Conservation (phyloP, 2,329 filamentous ascomycete genomes). For the Laburnicola sp. region DNA sequence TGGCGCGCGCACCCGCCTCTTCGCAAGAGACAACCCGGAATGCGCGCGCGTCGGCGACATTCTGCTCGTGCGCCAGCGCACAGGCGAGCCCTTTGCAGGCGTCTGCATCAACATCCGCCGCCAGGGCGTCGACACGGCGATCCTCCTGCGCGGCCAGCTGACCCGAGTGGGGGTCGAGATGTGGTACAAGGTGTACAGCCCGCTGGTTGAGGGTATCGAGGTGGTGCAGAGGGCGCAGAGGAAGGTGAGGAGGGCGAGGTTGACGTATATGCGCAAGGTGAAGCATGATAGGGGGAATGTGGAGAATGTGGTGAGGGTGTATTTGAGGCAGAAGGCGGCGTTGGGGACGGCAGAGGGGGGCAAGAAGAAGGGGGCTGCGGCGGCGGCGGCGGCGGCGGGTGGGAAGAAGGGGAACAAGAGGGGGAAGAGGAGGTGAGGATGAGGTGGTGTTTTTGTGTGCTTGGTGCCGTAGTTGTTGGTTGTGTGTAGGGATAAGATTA, state of each 20-base stretch:
- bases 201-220: constrained; percentile 86
- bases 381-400: constrained; percentile 27
- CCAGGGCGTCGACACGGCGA: constrained; percentile 81
- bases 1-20: constrained; percentile 78
- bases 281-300: constrained; percentile 46
- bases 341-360: constrained; percentile 36
- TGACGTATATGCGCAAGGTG: constrained; percentile 79
- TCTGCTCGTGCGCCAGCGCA: constrained; percentile 82
- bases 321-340: constrained; percentile 44
- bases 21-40: constrained; percentile 76
- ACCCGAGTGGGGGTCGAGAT: constrained; percentile 90
- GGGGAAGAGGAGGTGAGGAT: constrained; percentile 35
- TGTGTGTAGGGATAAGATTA: not conserved
- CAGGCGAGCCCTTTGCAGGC: constrained; percentile 85
- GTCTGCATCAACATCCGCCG: constrained; percentile 85
- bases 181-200: constrained; percentile 95
- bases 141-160: constrained; percentile 83
- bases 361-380: constrained; percentile 29
- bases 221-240: constrained; percentile 85
- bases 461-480: not conserved
- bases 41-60: constrained; percentile 85
- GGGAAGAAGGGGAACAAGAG: constrained; percentile 24
- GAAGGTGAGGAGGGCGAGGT: constrained; percentile 80
- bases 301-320: constrained; percentile 43
- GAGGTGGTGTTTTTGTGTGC: not conserved